Base-by-base conservation (phyloP, 805 yeast species). In the Candida silvatica region DNA sequence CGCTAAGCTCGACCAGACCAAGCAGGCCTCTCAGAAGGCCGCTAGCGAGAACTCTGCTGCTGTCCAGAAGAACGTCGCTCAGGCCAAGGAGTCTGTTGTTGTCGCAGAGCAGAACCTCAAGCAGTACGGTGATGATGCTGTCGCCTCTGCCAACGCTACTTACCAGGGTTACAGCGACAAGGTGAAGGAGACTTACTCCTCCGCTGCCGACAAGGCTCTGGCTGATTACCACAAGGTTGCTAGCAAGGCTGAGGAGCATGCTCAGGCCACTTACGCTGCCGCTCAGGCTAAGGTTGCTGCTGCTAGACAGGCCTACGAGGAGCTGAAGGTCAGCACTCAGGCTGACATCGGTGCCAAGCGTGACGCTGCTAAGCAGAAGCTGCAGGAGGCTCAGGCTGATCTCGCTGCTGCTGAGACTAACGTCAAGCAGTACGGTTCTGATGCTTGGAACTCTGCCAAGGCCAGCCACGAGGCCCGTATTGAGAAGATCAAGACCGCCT, bases 41-140 rank as follows among this genome's bases (percentile, higher is more conserved):
- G 27, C 14, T 7, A 27, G 15, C 19, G n/a, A 19, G 17, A 12
- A 33, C 27, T 32, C 25, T 18, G 24, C 28, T 7, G 25, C 31
- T 24, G 42, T 9, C 20, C 37, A 14, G 35, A 43, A 24, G 31
- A 12, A 39, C 17, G 38, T 42, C 8, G 44, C 42, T 15, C 37
- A 40, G 5, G 48, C 42, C 3, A 42, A 45, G 31, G 27, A 41
- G 14, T 38, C 42, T 17, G 28, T 39, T 8, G 38, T 38, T 17
- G 34, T 36, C 11, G 44, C 42, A 7, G 37, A 37, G 17, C 34
- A 34, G 15, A 31, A 29, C 8, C 37, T 43, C 20, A 26, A 37
- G 22, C 36, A 32, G 5, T 44, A 36, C 19, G 45, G 41, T 17
- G 34, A 37, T 8, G 40, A 40, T 5, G 29, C 36, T 3, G 19